phyloP scores from a whole-genome alignment of 176 grass and related monocot species.

The Cymbopogon citratus region DNA sequence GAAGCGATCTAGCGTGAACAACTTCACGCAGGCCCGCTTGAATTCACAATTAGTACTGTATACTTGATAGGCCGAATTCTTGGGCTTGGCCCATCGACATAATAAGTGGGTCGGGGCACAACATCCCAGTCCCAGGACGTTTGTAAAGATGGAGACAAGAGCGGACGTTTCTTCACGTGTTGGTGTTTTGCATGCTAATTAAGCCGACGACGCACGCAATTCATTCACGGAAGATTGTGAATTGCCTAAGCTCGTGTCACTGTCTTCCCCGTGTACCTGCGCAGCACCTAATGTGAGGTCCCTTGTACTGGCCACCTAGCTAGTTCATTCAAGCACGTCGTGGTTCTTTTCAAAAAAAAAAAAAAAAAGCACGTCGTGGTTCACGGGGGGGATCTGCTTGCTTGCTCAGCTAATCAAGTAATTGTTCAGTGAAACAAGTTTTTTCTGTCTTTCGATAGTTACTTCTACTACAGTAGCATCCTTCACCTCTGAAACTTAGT shows the following conservation, averaged over 20 bases:
- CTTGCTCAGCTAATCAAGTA: too few relatives aligned
- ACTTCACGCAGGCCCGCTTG: too few relatives aligned
- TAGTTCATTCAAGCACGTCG: too few relatives aligned
- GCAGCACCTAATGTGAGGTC: not conserved
- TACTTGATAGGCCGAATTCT: not conserved
- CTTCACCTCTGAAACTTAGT: too few relatives aligned
- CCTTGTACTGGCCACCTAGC: not conserved
- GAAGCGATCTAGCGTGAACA: too few relatives aligned
- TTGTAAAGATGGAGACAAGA: not conserved
- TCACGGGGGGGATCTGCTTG: too few relatives aligned
- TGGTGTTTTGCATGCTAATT: constrained; percentile 9
- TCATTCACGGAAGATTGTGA: not conserved
- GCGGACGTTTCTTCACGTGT: constrained; percentile 14
- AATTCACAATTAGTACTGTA: too few relatives aligned
- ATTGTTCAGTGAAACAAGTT: too few relatives aligned
- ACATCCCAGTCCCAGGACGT: not conserved
- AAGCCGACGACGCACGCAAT: not conserved
- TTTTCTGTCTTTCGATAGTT: too few relatives aligned
- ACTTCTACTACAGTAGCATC: too few relatives aligned
- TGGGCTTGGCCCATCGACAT: not conserved
- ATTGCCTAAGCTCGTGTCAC: not conserved
- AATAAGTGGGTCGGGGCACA: not conserved
- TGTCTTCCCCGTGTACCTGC: constrained; percentile 4
- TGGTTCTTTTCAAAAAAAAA: too few relatives aligned
- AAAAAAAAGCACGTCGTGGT: too few relatives aligned